These are phyloP conservation scores for Aegilops bicornis DNA, from an alignment of 176 grass and related monocot genomes.

Conservation along the genomic window DNA sequence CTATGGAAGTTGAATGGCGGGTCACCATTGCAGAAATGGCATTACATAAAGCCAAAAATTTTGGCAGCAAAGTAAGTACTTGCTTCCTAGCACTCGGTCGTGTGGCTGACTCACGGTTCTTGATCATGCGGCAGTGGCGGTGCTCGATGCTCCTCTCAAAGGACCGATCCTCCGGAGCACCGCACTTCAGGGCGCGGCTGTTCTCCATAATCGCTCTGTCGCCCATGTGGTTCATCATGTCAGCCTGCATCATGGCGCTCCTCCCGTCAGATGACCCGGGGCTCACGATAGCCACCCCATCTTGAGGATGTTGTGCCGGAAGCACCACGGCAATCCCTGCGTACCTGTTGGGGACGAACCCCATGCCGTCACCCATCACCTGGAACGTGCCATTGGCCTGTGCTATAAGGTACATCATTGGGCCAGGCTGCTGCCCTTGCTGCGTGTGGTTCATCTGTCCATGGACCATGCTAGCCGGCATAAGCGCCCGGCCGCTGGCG, in stretches of 20 bases:
- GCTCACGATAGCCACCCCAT: conserved; percentile 27
- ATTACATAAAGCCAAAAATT: background rate
- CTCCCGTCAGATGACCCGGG: conserved; percentile 53
- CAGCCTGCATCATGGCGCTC: conserved; percentile 48
- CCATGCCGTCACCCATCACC: conserved; percentile 45
- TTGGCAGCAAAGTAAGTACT: conserved; percentile 23
- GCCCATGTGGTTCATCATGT: conserved; percentile 40
- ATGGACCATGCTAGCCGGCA: conserved; percentile 34
- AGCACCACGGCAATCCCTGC: conserved; percentile 23
- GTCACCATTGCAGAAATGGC: background rate
- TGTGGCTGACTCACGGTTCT: conserved; percentile 80
- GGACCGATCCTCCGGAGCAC: conserved; percentile 11
- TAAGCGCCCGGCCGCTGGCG: background rate
- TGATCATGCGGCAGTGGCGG: conserved; percentile 88
- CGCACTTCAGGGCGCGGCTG: conserved; percentile 22
- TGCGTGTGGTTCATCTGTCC: conserved; percentile 31
- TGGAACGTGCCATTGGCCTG: conserved; percentile 28
- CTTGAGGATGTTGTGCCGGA: conserved; percentile 24
- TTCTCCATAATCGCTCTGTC: conserved; percentile 4
- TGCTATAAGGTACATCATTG: conserved; percentile 36
- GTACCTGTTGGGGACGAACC: conserved; percentile 44
- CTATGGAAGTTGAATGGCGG: background rate
- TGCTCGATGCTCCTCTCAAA: conserved; percentile 75
- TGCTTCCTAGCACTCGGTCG: conserved; percentile 57
- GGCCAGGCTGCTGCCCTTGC: conserved; percentile 18